A percentile compares a stretch with the other conserved stretches of the same genome.
Evolutionary conservation across 768 basidiomycete genomes (phyloP).

Genomic region (Termitomyces sp.): DNA sequence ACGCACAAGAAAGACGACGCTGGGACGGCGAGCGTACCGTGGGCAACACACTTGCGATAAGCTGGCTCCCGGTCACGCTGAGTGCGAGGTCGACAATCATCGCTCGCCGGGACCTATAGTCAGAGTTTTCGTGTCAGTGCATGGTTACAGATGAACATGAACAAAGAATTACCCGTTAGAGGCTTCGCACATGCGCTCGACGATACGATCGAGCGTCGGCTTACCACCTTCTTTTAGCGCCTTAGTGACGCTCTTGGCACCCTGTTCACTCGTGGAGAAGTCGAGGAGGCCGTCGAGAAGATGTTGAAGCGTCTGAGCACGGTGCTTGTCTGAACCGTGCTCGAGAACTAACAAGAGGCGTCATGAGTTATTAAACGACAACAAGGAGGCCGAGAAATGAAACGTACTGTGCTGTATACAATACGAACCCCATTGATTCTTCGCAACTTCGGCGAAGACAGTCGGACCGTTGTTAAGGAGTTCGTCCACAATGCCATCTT

Average conservation of each 20-base stretch:
- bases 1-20: not conserved
- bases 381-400: not conserved
- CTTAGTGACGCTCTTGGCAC: conserved; percentile 83
- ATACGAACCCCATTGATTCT: conserved; percentile 88
- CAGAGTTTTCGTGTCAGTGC: not conserved
- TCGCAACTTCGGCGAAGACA: conserved; percentile 71
- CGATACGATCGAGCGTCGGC: conserved; percentile 67
- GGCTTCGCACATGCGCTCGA: conserved; percentile 81
- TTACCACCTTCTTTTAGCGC: conserved; percentile 81
- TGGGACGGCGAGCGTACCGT: conserved; percentile 14
- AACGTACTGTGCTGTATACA: conserved; percentile 79
- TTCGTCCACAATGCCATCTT: conserved; percentile 81
- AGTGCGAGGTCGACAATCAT: conserved; percentile 85
- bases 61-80: conserved; percentile 78
- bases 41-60: conserved; percentile 78
- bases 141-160: not conserved
- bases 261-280: conserved; percentile 79
- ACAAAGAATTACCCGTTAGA: conserved; percentile 57
- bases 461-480: conserved; percentile 65
- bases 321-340: conserved; percentile 74
- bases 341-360: conserved; percentile 49
- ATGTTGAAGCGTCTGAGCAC: conserved; percentile 72
- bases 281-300: conserved; percentile 72
- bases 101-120: conserved; percentile 52
- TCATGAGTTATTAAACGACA: not conserved